Conservation (phyloP, 2,329 filamentous ascomycete genomes). For the Stromatinia cepivora region DNA sequence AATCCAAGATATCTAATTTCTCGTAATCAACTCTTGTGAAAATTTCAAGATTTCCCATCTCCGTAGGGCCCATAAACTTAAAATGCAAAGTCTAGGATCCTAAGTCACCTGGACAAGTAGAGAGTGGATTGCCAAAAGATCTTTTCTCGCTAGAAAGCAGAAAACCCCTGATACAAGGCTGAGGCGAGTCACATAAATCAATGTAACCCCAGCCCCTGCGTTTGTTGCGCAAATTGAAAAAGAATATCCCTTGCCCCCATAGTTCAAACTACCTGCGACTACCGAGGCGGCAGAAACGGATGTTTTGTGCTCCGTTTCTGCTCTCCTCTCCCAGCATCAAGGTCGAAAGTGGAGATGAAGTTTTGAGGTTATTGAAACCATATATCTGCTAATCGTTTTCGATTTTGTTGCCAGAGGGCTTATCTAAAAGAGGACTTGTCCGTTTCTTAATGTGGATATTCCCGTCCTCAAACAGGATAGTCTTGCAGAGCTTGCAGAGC, state of each 20-base stretch:
- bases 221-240: constrained; percentile 22
- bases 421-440: neutral
- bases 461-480: neutral
- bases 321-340: neutral
- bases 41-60: neutral
- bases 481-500: constrained; percentile 10
- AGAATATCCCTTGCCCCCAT: constrained; percentile 17
- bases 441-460: neutral
- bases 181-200: constrained; percentile 11
- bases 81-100: constrained; percentile 15
- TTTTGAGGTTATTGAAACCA: constrained; percentile 17
- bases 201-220: constrained; percentile 12
- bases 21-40: constrained; percentile 1
- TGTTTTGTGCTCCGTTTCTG: neutral
- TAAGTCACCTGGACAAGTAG: constrained; percentile 12
- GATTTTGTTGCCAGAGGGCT: neutral
- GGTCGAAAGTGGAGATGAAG: constrained; percentile 2
- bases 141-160: constrained; percentile 14
- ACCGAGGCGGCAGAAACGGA: constrained; percentile 6
- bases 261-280: neutral
- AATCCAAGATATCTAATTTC: constrained; percentile 7
- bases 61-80: constrained; percentile 1
- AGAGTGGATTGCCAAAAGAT: constrained; percentile 8
- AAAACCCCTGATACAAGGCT: constrained; percentile 20
- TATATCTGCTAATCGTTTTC: constrained; percentile 7